Evolutionary conservation across 2,329 filamentous ascomycete genomes (phyloP).

Genomic region (Botrytis porri): DNA sequence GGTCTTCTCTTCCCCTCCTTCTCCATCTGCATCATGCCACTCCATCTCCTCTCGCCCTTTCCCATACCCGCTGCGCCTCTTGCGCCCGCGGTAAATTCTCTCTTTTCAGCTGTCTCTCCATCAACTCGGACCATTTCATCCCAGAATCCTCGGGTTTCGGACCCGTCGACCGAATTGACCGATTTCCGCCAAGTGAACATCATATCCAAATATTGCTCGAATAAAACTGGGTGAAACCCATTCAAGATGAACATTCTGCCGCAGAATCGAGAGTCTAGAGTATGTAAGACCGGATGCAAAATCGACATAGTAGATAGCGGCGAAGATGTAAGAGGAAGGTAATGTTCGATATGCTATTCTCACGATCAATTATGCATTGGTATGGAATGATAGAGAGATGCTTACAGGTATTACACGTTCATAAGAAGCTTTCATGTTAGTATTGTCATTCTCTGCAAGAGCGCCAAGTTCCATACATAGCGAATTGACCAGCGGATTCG

Average conservation of each 20-base stretch:
- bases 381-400: not conserved
- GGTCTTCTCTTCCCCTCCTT: constrained; percentile 14
- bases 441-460: not conserved
- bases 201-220: constrained; percentile 23
- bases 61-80: not conserved
- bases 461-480: not conserved
- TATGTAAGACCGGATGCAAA: constrained; percentile 63
- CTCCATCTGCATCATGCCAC: not conserved
- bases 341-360: constrained; percentile 73
- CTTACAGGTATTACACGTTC: constrained; percentile 22
- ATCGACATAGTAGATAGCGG: constrained; percentile 59
- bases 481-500: constrained; percentile 55
- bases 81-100: constrained; percentile 25
- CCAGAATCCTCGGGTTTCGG: constrained; percentile 10
- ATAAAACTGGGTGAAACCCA: constrained; percentile 18
- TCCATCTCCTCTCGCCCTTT: constrained; percentile 8
- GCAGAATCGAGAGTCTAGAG: constrained; percentile 19
- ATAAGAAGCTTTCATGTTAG: constrained; percentile 4
- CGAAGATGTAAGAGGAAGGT: constrained; percentile 52
- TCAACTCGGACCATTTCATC: constrained; percentile 23
- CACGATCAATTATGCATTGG: not conserved
- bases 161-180: not conserved
- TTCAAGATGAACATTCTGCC: constrained; percentile 39
- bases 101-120: constrained; percentile 23
- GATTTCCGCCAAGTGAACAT: constrained; percentile 10